Conservation (phyloP, 1,139 yeast species). For the Kluyveromyces sp. region DNA sequence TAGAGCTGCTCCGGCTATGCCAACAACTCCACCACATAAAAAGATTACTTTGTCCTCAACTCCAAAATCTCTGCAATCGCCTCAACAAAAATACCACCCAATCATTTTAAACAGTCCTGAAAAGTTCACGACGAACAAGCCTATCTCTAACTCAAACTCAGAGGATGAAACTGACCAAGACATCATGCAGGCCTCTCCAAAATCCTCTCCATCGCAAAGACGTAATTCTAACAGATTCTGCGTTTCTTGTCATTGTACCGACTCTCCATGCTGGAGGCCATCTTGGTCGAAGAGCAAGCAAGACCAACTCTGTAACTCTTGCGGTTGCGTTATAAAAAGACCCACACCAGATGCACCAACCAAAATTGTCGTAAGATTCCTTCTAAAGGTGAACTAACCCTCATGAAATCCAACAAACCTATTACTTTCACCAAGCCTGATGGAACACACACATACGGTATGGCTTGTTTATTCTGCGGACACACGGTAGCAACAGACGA, state of each 20-base stretch:
- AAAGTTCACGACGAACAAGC: neutral
- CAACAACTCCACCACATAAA: constrained; percentile 7
- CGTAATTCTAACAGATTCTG: constrained; percentile 43
- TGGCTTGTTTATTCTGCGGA: constrained; percentile 27
- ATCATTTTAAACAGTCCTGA: neutral
- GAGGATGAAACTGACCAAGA: constrained; percentile 4
- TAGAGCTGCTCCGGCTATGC: constrained; percentile 3
- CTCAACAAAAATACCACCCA: neutral
- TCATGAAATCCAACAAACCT: constrained; percentile 51
- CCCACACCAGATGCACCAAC: constrained; percentile 83
- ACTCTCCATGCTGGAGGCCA: constrained; percentile 98
- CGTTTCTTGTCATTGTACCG: constrained; percentile 84
- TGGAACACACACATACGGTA: constrained; percentile 16
- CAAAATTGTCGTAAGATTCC: constrained; percentile 77
- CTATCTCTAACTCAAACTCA: neutral
- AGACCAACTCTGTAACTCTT: constrained; percentile 92
- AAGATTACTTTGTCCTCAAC: neutral
- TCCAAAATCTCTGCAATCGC: constrained; percentile 1
- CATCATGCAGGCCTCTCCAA: neutral
- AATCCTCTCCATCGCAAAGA: constrained; percentile 5
- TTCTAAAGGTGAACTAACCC: constrained; percentile 90
- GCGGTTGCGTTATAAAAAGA: constrained; percentile 93
- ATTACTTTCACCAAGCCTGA: constrained; percentile 7
- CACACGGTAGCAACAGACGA: constrained; percentile 13
- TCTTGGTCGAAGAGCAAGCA: constrained; percentile 77